phyloP scores from a whole-genome alignment of 2,329 filamentous ascomycete genomes.

The Samsoniella hepiali region DNA sequence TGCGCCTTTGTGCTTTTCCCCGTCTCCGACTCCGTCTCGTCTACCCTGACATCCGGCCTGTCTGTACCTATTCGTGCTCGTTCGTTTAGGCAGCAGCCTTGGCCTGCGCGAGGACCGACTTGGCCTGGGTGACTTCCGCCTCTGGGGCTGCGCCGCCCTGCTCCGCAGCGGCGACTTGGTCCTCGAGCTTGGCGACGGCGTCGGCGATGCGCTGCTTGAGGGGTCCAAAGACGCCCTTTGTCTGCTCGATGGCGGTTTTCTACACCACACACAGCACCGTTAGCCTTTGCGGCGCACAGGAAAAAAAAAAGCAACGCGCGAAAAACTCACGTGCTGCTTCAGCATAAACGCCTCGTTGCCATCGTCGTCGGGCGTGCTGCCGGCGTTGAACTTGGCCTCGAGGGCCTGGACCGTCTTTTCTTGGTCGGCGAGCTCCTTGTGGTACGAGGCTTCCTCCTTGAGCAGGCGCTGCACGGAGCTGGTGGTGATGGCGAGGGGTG shows the following conservation, averaged over 20 bases:
- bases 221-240: constrained; percentile 73
- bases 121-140: constrained; percentile 54
- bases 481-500: constrained; percentile 74
- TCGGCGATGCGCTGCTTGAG: constrained; percentile 68
- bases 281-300: background rate
- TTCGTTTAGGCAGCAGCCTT: constrained; percentile 31
- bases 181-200: constrained; percentile 70
- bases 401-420: constrained; percentile 68
- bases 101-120: constrained; percentile 49
- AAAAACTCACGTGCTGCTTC: constrained; percentile 73
- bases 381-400: constrained; percentile 54
- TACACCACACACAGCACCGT: constrained; percentile 34
- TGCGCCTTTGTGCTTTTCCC: background rate
- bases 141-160: constrained; percentile 39
- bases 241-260: constrained; percentile 82
- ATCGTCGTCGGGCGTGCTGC: constrained; percentile 51
- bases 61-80: background rate
- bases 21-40: background rate
- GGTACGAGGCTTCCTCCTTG: constrained; percentile 89
- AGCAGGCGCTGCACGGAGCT: constrained; percentile 77
- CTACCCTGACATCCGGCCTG: constrained; percentile 22
- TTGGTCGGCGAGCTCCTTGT: constrained; percentile 78
- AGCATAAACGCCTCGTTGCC: constrained; percentile 75
- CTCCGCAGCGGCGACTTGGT: constrained; percentile 66
- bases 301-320: constrained; percentile 47